Conservation (phyloP, 108 stramenopile species). For the Nannochloropsis gaditana region DNA sequence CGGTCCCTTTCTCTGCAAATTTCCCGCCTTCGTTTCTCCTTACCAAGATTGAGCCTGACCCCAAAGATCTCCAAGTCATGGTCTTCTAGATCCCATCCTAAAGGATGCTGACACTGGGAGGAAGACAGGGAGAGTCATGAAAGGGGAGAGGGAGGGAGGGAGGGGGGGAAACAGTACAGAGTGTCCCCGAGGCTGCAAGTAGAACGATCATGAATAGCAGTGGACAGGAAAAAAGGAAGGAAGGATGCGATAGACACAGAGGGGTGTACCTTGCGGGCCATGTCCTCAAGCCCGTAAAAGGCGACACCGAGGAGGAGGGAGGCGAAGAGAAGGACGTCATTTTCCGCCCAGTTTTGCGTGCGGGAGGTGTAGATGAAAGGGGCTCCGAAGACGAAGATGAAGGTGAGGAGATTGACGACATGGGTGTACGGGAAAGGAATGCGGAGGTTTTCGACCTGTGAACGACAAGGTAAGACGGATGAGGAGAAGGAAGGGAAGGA, state of each 20-base stretch:
- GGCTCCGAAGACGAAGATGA: neutral
- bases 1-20: neutral
- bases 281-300: neutral
- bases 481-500: neutral
- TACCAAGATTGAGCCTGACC: slow-evolving; percentile 1
- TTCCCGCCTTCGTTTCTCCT: neutral
- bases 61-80: neutral
- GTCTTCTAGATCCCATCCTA: neutral
- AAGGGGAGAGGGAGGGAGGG: neutral
- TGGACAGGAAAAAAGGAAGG: neutral
- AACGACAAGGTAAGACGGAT: neutral
- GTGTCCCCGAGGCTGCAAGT: too few relatives aligned
- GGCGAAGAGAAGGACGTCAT: neutral
- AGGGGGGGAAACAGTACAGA: neutral
- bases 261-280: neutral
- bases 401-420: neutral
- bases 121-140: neutral
- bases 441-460: neutral
- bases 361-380: neutral
- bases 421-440: neutral
- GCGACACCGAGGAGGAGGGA: neutral
- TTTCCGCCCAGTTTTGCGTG: neutral
- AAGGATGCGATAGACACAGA: neutral
- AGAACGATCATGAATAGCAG: neutral
- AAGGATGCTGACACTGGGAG: neutral